Evolutionary conservation across 768 basidiomycete species (phyloP), one percentile per base, ranked within the genome.

Genomic region (Paxillus ammoniavirescens): DNA sequence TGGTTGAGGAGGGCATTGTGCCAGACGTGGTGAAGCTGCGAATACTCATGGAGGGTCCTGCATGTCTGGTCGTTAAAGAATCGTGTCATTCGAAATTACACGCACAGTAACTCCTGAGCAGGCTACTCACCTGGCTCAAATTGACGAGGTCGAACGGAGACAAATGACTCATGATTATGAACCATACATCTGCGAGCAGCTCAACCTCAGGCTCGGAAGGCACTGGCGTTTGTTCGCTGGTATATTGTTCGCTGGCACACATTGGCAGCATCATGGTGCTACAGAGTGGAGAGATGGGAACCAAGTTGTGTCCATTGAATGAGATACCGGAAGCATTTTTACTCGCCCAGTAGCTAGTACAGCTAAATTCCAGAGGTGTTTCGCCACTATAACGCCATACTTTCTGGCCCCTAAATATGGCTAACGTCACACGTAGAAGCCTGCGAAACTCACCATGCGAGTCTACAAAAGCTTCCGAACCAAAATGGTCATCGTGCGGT

Each of bases 101-200:
- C 26, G 14, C 26, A 13, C 5, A 6, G 3, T 9, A 17, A 8
- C 10, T 10, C n/a, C 9, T 26, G 17, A 5, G 9, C 5, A 6
- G 3, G 1, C 8, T 10, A 63, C 68, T 70, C 41, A 70, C 66
- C 17, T 50, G 62, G 43, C 66, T 58, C 50, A 70, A 49, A 23
- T 47, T 56, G 21, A 64, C 49, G 38, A 68, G 31, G 30, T 68
- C 68, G 4, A 58, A 47, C 0, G 68, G 60, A 18, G 68, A 62
- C 28, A 70, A 41, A 9, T 66, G 50, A 45, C 55, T 23, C 67
- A 70, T 70, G 44, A 68, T 60, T 37, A 66, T 55, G 36, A 68
- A 55, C 67, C 67, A 68, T 42, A 68, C 30, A 28, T 68, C 67
- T 13, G 62, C 64, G 28, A 57, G 57, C 42, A 70, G 66, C 18